Conservation (phyloP, 2,329 filamentous ascomycete species). For the Zymoseptoria ardabiliae region DNA sequence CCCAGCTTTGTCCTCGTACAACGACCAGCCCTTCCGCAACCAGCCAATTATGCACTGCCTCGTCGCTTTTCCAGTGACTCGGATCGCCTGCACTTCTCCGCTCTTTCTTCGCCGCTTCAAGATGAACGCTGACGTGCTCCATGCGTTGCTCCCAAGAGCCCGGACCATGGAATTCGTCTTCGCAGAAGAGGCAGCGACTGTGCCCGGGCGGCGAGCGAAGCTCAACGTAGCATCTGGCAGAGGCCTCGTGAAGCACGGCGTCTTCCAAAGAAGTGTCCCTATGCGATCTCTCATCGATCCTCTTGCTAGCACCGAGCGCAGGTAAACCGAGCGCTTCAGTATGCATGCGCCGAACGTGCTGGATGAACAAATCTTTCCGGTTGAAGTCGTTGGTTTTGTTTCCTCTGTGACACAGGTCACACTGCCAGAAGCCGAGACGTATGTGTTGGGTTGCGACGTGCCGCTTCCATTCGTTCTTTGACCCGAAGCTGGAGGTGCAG, state of each 20-base stretch:
- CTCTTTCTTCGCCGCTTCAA: constrained; percentile 51
- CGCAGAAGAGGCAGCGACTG: constrained; percentile 61
- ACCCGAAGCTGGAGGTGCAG: constrained; percentile 64
- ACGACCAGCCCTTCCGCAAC: constrained; percentile 33
- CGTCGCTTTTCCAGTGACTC: constrained; percentile 32
- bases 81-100: constrained; percentile 20
- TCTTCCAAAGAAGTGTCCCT: constrained; percentile 13
- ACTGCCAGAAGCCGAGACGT: constrained; percentile 66
- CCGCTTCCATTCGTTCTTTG: constrained; percentile 94
- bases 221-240: constrained; percentile 53
- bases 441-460: constrained; percentile 78
- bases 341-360: constrained; percentile 85
- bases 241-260: constrained; percentile 38
- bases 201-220: constrained; percentile 55
- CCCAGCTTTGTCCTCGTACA: not conserved
- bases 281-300: constrained; percentile 31
- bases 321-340: constrained; percentile 35
- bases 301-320: constrained; percentile 18
- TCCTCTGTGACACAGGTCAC: constrained; percentile 50
- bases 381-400: constrained; percentile 61
- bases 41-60: constrained; percentile 34
- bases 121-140: constrained; percentile 79
- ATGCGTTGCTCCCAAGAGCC: constrained; percentile 73
- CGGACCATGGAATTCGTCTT: constrained; percentile 52
- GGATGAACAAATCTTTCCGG: constrained; percentile 84